Evolutionary conservation across 1,284 basidiomycete genomes (phyloP), one percentile per base, ranked within the genome.

Genomic region (Xanthoconium separans): DNA sequence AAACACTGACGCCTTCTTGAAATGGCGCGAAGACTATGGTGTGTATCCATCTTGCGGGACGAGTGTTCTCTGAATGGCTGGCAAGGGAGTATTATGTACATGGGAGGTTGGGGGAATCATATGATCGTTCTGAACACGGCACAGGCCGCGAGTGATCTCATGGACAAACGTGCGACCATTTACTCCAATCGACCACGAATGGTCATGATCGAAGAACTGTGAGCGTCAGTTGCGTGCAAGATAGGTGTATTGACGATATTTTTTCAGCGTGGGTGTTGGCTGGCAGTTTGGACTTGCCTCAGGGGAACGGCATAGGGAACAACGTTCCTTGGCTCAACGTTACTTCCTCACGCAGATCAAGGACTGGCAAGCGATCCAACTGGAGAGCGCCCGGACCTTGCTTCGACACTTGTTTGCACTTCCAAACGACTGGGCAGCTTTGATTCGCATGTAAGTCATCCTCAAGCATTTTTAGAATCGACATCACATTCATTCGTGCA

Each of bases 121-220:
- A 34, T 46, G 39, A 47, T 60, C 29, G 24, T 60, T 34, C 24
- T 60, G 2, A 60, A 60, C 50, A 50, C 52, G 5, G 54, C 45
- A 11, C 52, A 54, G 12, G 50, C 55, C 3, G 34, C 51, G 1
- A 20, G 27, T 9, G 58, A 60, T 50, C 54, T 60, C 29, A 54
- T 60, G 55, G 59, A 57, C 41, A 60, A 60, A 22, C 50, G 58
- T 31, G 54, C 55, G 3, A 39, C 54, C 29, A 57, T 57, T 8
- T 60, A 60, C 20, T 60, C 59, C 6, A 3, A 54, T 41, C 43
- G 58, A 45, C 58, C 59, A 15, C 44, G 53, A 27, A 50, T 54
- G 49, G 24, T 37, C 43, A 60, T 60, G 58, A 12, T 50, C 4
- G n/a, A 20, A n/a, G 58, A 60, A 4, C 52, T 60, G 54, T 57